Evolutionary conservation across 2,329 filamentous ascomycete species (phyloP).

Genomic region (Botryotinia calthae): DNA sequence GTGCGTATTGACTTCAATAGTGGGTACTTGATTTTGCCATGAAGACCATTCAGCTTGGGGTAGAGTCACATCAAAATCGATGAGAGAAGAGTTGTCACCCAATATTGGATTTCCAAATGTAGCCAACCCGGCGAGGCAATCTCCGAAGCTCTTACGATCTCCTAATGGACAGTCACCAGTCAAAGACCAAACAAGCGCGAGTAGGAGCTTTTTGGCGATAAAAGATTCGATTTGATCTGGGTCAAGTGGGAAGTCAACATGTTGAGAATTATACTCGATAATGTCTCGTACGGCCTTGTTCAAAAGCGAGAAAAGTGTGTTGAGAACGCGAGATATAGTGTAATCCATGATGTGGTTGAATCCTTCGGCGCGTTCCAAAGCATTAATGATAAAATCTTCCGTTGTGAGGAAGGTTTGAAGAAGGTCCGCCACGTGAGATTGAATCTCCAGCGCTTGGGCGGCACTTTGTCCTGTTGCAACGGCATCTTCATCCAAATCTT

Average conservation of each 20-base stretch:
- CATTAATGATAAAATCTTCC: constrained; percentile 77
- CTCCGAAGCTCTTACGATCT: constrained; percentile 87
- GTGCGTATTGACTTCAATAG: constrained; percentile 95
- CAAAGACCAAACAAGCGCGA: constrained; percentile 92
- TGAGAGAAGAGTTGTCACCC: constrained; percentile 77
- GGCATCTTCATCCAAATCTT: constrained; percentile 92
- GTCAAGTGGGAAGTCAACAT: constrained; percentile 90
- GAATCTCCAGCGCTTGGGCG: constrained; percentile 74
- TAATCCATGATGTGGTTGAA: constrained; percentile 99
- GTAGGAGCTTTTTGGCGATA: constrained; percentile 87
- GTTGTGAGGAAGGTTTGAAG: constrained; percentile 71
- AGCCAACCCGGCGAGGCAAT: constrained; percentile 76
- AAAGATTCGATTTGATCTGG: constrained; percentile 86
- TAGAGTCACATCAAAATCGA: constrained; percentile 89
- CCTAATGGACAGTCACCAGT: constrained; percentile 88
- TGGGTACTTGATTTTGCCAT: constrained; percentile 94
- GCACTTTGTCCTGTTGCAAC: constrained; percentile 72
- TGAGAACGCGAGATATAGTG: constrained; percentile 84
- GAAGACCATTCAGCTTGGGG: constrained; percentile 85
- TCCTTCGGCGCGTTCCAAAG: constrained; percentile 69
- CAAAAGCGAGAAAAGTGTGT: constrained; percentile 89
- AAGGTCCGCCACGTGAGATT: constrained; percentile 75
- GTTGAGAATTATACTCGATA: constrained; percentile 93
- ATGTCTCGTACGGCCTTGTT: constrained; percentile 92
- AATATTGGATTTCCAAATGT: constrained; percentile 82